These are phyloP conservation scores for Fusarium humuli DNA, from an alignment of 2,329 filamentous ascomycete genomes.

Conservation along the genomic window DNA sequence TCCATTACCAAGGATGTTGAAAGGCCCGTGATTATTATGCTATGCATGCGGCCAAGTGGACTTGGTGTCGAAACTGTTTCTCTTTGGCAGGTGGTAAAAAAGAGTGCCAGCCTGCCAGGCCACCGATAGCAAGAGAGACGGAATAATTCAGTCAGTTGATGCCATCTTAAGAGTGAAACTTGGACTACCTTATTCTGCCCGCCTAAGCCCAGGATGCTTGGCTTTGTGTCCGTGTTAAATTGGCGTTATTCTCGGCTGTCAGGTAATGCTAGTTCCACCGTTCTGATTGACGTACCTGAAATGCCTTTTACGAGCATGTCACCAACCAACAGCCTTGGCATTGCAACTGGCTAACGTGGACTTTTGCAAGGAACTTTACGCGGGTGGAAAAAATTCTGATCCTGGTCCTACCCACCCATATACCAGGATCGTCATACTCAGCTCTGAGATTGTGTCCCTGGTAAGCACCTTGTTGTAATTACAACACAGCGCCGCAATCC, in stretches of 20 bases:
- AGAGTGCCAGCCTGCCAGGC: too few species aligned
- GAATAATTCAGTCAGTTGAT: not conserved
- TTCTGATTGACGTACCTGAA: not conserved
- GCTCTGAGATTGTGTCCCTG: not conserved
- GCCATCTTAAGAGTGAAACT: not conserved
- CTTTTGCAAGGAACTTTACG: not conserved
- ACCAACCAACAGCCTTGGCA: not conserved
- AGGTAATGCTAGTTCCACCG: not conserved
- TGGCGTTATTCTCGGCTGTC: not conserved
- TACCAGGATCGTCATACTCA: not conserved
- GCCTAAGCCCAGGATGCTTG: not conserved
- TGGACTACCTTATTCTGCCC: not conserved
- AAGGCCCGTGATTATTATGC: conserved; percentile 16
- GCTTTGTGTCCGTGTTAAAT: not conserved
- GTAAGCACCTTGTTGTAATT: not conserved
- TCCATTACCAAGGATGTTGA: conserved; percentile 14
- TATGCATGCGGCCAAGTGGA: not conserved
- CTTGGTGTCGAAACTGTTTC: not conserved
- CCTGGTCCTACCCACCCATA: conserved; percentile 1
- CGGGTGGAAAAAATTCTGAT: conserved; percentile 5
- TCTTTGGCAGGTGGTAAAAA: not conserved
- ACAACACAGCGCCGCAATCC: not conserved
- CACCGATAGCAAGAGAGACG: not conserved
- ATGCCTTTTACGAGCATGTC: not conserved
- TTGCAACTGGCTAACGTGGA: not conserved